Base-by-base conservation (phyloP, 2,329 filamentous ascomycete species). In the Lachnellula arida region DNA sequence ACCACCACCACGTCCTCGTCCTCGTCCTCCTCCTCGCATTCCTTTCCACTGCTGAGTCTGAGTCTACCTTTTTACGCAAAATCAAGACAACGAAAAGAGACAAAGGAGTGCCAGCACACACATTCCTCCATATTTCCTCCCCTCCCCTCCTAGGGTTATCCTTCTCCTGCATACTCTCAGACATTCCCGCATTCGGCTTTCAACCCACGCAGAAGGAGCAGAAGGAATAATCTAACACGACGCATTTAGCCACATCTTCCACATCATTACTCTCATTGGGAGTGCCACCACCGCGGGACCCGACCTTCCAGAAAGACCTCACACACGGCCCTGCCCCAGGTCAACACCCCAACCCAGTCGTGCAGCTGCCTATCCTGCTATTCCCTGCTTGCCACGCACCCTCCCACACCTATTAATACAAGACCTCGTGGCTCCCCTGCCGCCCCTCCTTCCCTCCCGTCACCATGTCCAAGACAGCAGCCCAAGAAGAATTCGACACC, bases 401-500 rank as follows among this genome's bases (percentile, higher is more conserved):
- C 49, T 53, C 46, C 34, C 37, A 35, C 43, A 49, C 39, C 54
- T 53, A 50, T 58, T 60, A 51, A 54, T 54, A 55, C 51, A 63
- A 63, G 54, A 57, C 58, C 57, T 53, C 59, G 46, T 59, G 53
- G 46, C 54, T 54, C 57, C 59, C 56, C 56, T 62, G 49, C 52
- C 46, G 23, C 14, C 44, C 42, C 42, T 50, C 49, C 28, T 49
- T 48, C 42, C 49, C 49, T 42, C 19, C 5, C n/a, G 42, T 19
- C 42, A 23, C 14, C 15, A 44, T 44, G 42, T 19, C 42, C 12
- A 51, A 76, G 50, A 84, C 82, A 53, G 75, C 81, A 56, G 84
- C 84, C 51, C 81, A 86, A 71, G 82, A 86, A 75, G 84, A 88
- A 72, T 87, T 86, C 71, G 80, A 86, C 70, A 72, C 75, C 61